phyloP scores from a whole-genome alignment of 1,139 yeast genomes.

The Blastobotrys proliferans region DNA sequence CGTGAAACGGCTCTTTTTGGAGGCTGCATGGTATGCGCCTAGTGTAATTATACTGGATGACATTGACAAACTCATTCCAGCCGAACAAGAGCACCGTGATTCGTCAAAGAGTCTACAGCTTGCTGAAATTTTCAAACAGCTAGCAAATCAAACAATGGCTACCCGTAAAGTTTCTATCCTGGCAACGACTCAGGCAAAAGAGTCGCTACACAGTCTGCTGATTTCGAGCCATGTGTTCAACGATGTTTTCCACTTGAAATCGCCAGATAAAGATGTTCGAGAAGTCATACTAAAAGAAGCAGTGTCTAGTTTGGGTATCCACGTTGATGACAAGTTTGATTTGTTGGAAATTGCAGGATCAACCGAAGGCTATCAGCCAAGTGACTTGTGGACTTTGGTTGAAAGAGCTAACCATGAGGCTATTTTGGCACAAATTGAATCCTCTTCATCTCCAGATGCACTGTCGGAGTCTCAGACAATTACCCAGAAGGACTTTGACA shows the following conservation, averaged over 20 bases:
- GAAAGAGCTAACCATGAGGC: slow-evolving; percentile 68
- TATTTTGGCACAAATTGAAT: slow-evolving; percentile 22
- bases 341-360: slow-evolving; percentile 66
- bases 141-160: slow-evolving; percentile 38
- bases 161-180: slow-evolving; percentile 50
- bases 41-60: slow-evolving; percentile 73
- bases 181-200: slow-evolving; percentile 60
- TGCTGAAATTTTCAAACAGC: slow-evolving; percentile 44
- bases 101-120: slow-evolving; percentile 56
- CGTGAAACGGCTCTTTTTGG: slow-evolving; percentile 50
- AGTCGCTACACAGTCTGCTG: slow-evolving; percentile 57
- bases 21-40: slow-evolving; percentile 78
- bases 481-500: slow-evolving; percentile 42
- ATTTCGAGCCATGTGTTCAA: slow-evolving; percentile 70
- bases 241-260: slow-evolving; percentile 52
- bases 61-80: slow-evolving; percentile 69
- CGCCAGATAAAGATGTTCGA: slow-evolving; percentile 70
- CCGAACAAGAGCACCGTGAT: slow-evolving; percentile 68
- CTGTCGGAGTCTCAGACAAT: slow-evolving; percentile 3
- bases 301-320: slow-evolving; percentile 34
- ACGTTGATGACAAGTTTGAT: slow-evolving; percentile 45
- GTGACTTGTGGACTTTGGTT: slow-evolving; percentile 66
- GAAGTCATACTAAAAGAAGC: slow-evolving; percentile 48
- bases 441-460: slow-evolving; percentile 1
- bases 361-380: slow-evolving; percentile 87